Evolutionary conservation across 192 early-diverging fungal genomes (phyloP), one percentile per base, ranked within the genome.

Genomic region (Helicostylum pulchrum): DNA sequence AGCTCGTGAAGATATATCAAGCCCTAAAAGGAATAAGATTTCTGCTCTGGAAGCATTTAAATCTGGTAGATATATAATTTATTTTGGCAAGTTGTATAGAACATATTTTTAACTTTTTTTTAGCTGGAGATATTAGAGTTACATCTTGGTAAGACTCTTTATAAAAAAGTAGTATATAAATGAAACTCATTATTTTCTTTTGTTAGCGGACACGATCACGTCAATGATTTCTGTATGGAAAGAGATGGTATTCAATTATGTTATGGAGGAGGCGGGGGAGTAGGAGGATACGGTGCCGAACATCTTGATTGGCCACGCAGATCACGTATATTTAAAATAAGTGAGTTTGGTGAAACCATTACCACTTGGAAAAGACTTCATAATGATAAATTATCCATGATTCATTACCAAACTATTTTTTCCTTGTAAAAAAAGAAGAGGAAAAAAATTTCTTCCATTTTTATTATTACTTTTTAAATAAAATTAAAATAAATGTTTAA

Each of bases 321-420:
- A 0, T 68, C 75, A 4, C 68, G 78, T 39, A 63, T 80, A 10
- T 77, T 70, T 62, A 66, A 77, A 31, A 72, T 80, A 19, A 36
- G 36, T 15, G 55, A 61, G 6, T 42, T 59, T 46, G 78, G 78
- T 7, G 34, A 72, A 7, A 64, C 65, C 4, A 71, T 80, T 52
- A 61, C 67, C 39, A 74, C 78, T 14, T 80, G 78, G 78, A 80
- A 80, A 44, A 46, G 78, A 2, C 53, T 80, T 4, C 69, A 80
- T 32, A 60, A 80, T 55, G 62, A 64, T 5, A 66, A 69, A 9
- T 46, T 80, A 62, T 67, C 64, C 15, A 56, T 76, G 49, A 55
- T 65, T 1, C 56, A 73, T 4, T 68, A 70, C 36, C 78, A 79
- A 54, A 79, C 78, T 0, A 49, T 79, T 12, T 73, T 73, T 44